Conservation (phyloP, 805 yeast genomes). For the Geotrichum ghanense region DNA sequence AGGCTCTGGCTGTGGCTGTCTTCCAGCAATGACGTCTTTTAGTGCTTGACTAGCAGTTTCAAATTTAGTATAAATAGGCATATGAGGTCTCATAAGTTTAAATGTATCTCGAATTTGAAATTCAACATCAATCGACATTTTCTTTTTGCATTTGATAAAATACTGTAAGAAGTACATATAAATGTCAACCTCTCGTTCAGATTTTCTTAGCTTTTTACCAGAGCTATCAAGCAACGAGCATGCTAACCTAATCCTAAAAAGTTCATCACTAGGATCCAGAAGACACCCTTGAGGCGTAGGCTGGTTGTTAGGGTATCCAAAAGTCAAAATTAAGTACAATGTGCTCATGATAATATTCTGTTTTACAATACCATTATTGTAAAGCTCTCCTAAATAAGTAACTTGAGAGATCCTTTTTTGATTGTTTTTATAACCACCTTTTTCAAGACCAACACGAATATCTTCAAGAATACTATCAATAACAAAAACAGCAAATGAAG, state of each 20-base stretch:
- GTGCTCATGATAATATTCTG: constrained; percentile 38
- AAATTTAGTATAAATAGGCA: constrained; percentile 28
- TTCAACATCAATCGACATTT: constrained; percentile 53
- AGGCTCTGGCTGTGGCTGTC: constrained; percentile 13
- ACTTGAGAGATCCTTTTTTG: constrained; percentile 52
- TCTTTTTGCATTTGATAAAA: constrained; percentile 49
- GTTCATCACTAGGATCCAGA: constrained; percentile 56
- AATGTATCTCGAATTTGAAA: constrained; percentile 40
- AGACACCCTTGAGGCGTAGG: constrained; percentile 36
- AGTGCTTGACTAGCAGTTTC: constrained; percentile 35
- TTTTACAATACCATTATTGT: constrained; percentile 36
- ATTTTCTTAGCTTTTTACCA: constrained; percentile 13
- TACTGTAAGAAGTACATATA: constrained; percentile 59
- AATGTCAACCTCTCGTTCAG: constrained; percentile 22
- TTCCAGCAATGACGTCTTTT: constrained; percentile 23
- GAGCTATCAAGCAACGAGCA: constrained; percentile 31
- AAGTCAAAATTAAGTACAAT: constrained; percentile 44
- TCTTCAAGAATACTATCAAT: constrained; percentile 57
- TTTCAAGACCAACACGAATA: constrained; percentile 55
- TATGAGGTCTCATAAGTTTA: constrained; percentile 23
- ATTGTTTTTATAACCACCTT: constrained; percentile 45
- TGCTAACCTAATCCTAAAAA: constrained; percentile 56
- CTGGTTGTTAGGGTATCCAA: constrained; percentile 51
- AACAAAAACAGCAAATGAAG: constrained; percentile 33
- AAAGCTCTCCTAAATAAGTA: constrained; percentile 48